Evolutionary conservation across 257 asterid genomes (phyloP).

Genomic region (Leptodermis oblonga): DNA sequence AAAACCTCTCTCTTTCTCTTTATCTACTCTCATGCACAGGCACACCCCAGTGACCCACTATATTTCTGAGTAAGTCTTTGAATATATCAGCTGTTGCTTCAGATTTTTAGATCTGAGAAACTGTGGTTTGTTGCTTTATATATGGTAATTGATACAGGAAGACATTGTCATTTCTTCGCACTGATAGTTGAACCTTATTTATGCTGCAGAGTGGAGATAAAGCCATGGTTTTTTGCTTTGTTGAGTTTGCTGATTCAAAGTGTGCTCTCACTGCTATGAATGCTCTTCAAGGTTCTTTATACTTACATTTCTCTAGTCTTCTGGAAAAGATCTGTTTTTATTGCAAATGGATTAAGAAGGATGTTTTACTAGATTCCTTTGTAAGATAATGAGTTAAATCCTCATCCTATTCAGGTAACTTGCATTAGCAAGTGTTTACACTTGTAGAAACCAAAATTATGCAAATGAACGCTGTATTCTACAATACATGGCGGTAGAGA

Average conservation of each 20-base stretch:
- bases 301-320: slow-evolving; percentile 2
- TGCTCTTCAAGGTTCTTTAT: slow-evolving; percentile 69
- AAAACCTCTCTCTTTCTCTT: neutral
- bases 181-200: neutral
- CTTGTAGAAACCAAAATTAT: neutral
- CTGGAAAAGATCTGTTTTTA: neutral
- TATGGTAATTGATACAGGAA: neutral
- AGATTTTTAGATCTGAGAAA: neutral
- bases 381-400: neutral
- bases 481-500: neutral
- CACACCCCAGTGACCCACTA: neutral
- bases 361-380: neutral
- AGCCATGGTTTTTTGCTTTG: slow-evolving; percentile 72
- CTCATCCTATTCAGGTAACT: neutral
- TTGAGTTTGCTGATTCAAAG: slow-evolving; percentile 69
- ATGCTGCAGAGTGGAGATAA: slow-evolving; percentile 64
- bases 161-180: neutral
- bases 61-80: neutral
- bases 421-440: neutral
- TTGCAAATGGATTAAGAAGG: neutral
- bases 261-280: slow-evolving; percentile 70
- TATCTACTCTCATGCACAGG: neutral
- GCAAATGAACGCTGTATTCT: neutral
- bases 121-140: neutral
- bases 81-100: neutral